Evolutionary conservation across 164 flowering plant genomes (phyloP).

Genomic region (Vitis riparia): DNA sequence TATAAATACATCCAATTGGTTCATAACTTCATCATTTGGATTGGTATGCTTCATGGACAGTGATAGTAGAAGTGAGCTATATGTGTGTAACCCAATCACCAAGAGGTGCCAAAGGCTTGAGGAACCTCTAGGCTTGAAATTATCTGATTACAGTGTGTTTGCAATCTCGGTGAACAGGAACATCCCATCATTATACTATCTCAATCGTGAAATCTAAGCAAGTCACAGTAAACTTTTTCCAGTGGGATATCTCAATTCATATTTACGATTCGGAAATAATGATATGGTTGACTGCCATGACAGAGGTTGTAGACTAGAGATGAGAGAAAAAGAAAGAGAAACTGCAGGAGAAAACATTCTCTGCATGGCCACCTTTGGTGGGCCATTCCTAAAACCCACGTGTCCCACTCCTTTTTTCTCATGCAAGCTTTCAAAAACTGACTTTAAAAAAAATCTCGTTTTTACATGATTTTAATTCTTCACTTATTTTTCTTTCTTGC

Average conservation of each 20-base stretch:
- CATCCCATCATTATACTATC: slow-evolving; percentile 45
- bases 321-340: slow-evolving; percentile 35
- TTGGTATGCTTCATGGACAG: slow-evolving; percentile 87
- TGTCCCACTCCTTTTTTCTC: too few relatives aligned
- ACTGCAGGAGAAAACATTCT: too few relatives aligned
- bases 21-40: slow-evolving; percentile 74
- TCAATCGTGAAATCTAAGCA: slow-evolving; percentile 81
- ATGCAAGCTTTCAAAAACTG: too few relatives aligned
- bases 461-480: too few relatives aligned
- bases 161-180: slow-evolving; percentile 58
- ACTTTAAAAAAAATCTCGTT: too few relatives aligned
- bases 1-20: slow-evolving; percentile 62
- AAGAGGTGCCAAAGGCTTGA: slow-evolving; percentile 42
- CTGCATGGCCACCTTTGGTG: too few relatives aligned
- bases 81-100: slow-evolving; percentile 87
- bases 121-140: slow-evolving; percentile 63
- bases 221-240: slow-evolving; percentile 71
- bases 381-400: too few relatives aligned
- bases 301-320: slow-evolving; percentile 69
- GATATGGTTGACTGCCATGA: slow-evolving; percentile 59
- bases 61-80: slow-evolving; percentile 55
- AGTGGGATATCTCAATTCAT: slow-evolving; percentile 84
- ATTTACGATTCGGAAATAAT: slow-evolving; percentile 59
- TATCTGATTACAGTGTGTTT: slow-evolving; percentile 75
- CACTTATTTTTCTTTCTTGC: too few relatives aligned